These are phyloP conservation scores for apple (Malus domestica) DNA, from an alignment of 306 rosid genomes.

Conservation along the genomic window DNA sequence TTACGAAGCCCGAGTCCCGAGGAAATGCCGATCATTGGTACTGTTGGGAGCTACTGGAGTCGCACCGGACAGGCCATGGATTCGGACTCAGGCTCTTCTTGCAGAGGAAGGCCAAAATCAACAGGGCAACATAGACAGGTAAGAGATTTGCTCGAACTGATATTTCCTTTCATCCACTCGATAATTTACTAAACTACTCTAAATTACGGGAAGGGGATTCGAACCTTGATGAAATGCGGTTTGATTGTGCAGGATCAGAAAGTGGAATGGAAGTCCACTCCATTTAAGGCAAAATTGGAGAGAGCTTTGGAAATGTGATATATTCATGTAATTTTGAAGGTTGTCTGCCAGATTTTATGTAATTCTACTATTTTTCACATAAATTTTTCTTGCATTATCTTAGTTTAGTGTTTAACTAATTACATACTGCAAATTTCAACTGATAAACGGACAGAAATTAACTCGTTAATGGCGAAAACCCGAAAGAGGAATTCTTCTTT, in stretches of 20 bases:
- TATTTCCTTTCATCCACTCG: background rate
- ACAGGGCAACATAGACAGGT: constrained; percentile 21
- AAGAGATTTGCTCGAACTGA: background rate
- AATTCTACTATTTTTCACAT: background rate
- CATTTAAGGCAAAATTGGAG: constrained; percentile 36
- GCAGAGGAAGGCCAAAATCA: constrained; percentile 6
- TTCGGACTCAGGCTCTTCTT: constrained; percentile 26
- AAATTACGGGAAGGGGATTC: too few species aligned
- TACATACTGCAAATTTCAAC: background rate
- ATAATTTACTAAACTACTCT: too few species aligned
- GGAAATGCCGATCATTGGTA: constrained; percentile 49
- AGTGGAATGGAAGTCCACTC: constrained; percentile 19
- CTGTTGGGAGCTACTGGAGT: constrained; percentile 82
- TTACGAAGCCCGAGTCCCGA: constrained; percentile 38
- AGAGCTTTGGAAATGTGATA: constrained; percentile 18
- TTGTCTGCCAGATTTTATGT: background rate
- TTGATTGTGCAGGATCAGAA: constrained; percentile 31
- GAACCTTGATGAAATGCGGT: background rate
- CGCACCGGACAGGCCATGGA: constrained; percentile 40
- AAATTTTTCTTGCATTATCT: too few species aligned
- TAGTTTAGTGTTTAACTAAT: background rate
- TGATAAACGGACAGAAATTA: background rate
- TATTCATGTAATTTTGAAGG: background rate
- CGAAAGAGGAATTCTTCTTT: background rate
- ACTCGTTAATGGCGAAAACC: background rate